phyloP scores from a whole-genome alignment of 495 filamentous ascomycete species.

The Amorphotheca resinae region DNA sequence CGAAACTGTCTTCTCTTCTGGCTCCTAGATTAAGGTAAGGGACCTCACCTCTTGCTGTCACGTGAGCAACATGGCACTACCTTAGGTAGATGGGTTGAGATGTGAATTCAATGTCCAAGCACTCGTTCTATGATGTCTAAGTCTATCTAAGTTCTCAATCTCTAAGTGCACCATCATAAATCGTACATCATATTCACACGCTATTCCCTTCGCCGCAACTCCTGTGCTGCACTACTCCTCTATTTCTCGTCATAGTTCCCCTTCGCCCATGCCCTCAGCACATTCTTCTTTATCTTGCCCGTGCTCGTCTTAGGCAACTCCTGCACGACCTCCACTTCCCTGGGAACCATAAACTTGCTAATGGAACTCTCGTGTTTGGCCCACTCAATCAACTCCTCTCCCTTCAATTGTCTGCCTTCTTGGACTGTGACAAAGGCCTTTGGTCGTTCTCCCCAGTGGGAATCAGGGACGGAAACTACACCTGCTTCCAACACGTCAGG shows the following conservation, averaged over 20 bases:
- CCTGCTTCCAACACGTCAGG: constrained; percentile 82
- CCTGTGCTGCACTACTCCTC: background rate
- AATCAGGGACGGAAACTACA: constrained; percentile 79
- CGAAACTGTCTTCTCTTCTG: no score
- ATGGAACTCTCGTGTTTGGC: constrained; percentile 66
- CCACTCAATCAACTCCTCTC: constrained; percentile 73
- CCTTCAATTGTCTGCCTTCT: constrained; percentile 42
- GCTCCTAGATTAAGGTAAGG: no score
- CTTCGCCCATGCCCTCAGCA: constrained; percentile 57
- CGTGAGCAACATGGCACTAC: no score
- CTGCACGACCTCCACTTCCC: constrained; percentile 76
- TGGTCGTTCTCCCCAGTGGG: constrained; percentile 87
- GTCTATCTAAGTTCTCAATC: no score
- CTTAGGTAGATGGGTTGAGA: no score
- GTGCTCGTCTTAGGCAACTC: constrained; percentile 96
- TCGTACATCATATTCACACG: no score
- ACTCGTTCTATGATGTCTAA: no score
- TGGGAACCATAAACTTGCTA: constrained; percentile 89
- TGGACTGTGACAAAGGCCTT: constrained; percentile 88
- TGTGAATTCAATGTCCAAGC: no score
- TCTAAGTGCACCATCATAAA: no score
- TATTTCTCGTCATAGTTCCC: constrained; percentile 16
- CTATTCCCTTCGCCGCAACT: no score
- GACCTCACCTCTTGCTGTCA: no score
- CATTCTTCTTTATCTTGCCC: constrained; percentile 93